Percentiles rank a stretch among this genome's conserved stretches.
Evolutionary conservation across 1,139 yeast genomes (phyloP).

Genomic region (Arxiozyma slooffiae): DNA sequence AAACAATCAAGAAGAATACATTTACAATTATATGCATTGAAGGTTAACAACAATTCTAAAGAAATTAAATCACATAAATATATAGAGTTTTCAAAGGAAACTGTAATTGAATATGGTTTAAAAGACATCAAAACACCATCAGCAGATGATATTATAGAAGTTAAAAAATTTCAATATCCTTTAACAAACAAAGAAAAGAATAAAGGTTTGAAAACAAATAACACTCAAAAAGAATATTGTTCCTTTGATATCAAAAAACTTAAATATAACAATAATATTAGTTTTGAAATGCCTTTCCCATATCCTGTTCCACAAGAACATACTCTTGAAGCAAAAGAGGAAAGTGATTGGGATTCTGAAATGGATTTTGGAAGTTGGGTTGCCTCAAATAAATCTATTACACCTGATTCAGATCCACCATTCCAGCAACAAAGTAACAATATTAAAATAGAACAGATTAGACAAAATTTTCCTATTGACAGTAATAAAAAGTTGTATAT

Average conservation of each 20-base stretch:
- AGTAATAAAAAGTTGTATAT: background rate
- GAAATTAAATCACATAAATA: constrained; percentile 2
- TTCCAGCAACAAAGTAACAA: background rate
- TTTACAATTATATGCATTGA: constrained; percentile 1
- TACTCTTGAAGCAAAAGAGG: background rate
- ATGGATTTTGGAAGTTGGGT: background rate
- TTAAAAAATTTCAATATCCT: background rate
- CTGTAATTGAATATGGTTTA: background rate
- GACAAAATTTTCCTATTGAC: background rate
- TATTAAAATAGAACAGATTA: background rate
- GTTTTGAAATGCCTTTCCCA: constrained; percentile 1
- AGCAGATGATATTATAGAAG: background rate
- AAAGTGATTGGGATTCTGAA: constrained; percentile 3
- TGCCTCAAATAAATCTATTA: background rate
- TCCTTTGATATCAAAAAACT: background rate
- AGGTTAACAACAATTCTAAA: background rate
- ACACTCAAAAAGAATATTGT: background rate
- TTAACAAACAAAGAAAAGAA: background rate
- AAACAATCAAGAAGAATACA: constrained; percentile 3
- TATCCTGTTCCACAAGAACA: background rate
- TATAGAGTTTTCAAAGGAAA: background rate
- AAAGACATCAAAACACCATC: background rate
- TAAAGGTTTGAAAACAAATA: background rate
- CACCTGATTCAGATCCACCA: constrained; percentile 2
- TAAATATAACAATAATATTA: background rate